Percentiles rank a stretch among this genome's conserved stretches.
Evolutionary conservation across 2,329 filamentous ascomycete species (phyloP).

Genomic region (Cercospora citrullina): DNA sequence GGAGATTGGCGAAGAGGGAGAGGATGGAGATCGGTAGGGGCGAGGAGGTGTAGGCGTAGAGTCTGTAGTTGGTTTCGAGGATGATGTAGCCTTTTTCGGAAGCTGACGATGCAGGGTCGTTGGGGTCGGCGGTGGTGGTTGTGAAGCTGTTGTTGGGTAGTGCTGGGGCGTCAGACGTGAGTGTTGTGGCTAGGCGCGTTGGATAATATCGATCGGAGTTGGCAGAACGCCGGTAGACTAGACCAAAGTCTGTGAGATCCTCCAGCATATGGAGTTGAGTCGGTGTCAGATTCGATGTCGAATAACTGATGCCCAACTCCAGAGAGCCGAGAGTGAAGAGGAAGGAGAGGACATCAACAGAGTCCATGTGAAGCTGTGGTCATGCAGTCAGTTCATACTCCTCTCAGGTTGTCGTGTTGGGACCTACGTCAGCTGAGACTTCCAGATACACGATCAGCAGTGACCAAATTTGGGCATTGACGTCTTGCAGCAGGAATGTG

Average conservation of each 20-base stretch:
- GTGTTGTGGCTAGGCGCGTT: slow-evolving; percentile 87
- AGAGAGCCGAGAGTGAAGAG: slow-evolving; percentile 93
- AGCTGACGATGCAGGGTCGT: slow-evolving; percentile 37
- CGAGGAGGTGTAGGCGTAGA: slow-evolving; percentile 95
- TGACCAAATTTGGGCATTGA: slow-evolving; percentile 97
- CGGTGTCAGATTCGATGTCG: slow-evolving; percentile 76
- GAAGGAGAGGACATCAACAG: slow-evolving; percentile 92
- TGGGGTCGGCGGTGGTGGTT: slow-evolving; percentile 55
- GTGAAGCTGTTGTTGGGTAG: slow-evolving; percentile 68
- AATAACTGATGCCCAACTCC: slow-evolving; percentile 88
- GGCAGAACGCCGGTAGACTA: slow-evolving; percentile 67
- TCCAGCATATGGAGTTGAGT: slow-evolving; percentile 87
- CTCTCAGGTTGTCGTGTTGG: not conserved
- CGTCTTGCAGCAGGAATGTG: slow-evolving; percentile 89
- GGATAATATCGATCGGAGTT: slow-evolving; percentile 69
- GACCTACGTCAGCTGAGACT: slow-evolving; percentile 56
- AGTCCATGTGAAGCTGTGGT: slow-evolving; percentile 67
- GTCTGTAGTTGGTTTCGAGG: slow-evolving; percentile 94
- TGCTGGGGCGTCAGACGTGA: slow-evolving; percentile 74
- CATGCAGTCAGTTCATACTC: not conserved
- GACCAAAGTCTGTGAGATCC: slow-evolving; percentile 86
- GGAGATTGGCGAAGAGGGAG: slow-evolving; percentile 81
- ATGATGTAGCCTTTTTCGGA: slow-evolving; percentile 79
- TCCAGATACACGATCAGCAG: slow-evolving; percentile 91
- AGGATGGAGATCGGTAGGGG: slow-evolving; percentile 93